Conservation (phyloP, 768 basidiomycete genomes). For the Saitozyma podzolica region DNA sequence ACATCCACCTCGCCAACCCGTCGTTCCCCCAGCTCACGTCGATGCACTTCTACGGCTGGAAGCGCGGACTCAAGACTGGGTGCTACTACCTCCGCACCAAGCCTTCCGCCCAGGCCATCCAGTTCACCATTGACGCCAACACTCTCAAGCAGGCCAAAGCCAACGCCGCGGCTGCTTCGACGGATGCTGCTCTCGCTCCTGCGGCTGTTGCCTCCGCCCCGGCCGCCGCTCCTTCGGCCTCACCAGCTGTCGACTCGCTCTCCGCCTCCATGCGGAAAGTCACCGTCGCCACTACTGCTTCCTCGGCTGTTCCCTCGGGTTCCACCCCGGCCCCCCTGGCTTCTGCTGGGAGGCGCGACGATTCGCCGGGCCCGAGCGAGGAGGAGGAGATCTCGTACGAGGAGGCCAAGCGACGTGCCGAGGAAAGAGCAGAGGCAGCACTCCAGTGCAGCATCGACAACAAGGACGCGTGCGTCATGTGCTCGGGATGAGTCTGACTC, state of each 20-base stretch:
- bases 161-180: slow-evolving; percentile 26
- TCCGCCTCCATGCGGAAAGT: slow-evolving; percentile 41
- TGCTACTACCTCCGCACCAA: slow-evolving; percentile 93
- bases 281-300: slow-evolving; percentile 40
- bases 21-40: slow-evolving; percentile 77
- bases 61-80: slow-evolving; percentile 97
- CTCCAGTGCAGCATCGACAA: slow-evolving; percentile 53
- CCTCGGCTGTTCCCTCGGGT: slow-evolving; percentile 2
- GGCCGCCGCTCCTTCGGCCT: slow-evolving; percentile 10
- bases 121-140: slow-evolving; percentile 91
- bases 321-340: slow-evolving; percentile 13
- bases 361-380: slow-evolving; percentile 36
- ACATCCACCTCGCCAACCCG: slow-evolving; percentile 86
- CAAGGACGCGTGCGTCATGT: slow-evolving; percentile 52
- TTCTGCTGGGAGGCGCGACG: slow-evolving; percentile 7
- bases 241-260: slow-evolving; percentile 24
- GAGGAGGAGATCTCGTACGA: slow-evolving; percentile 52
- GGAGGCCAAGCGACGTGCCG: slow-evolving; percentile 50
- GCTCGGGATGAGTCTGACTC: slow-evolving; percentile 34
- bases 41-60: slow-evolving; percentile 82
- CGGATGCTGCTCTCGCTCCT: slow-evolving; percentile 2
- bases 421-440: slow-evolving; percentile 52
- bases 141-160: slow-evolving; percentile 58
- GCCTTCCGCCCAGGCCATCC: slow-evolving; percentile 91
- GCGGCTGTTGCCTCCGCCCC: slow-evolving; percentile 20